Base-by-base conservation (phyloP, 1,284 basidiomycete genomes). In the Moesziomyces sp. region DNA sequence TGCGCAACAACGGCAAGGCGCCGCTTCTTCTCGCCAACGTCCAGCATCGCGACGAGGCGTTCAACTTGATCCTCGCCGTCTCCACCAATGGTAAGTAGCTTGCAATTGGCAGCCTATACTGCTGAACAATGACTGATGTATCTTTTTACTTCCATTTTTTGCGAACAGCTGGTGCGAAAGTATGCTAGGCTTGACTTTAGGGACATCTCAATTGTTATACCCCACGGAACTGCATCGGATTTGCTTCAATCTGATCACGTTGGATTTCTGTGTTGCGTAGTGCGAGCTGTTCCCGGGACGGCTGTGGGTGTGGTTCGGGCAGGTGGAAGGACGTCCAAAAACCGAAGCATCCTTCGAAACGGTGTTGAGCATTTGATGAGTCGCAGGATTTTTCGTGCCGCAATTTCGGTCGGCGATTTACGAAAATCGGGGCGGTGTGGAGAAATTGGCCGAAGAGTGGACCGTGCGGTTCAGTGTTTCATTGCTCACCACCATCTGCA, bases 41-140 rank as follows among this genome's bases (percentile, higher is more conserved):
- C 66, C 51, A 71, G 40, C 74, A 80, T 40, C 65, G 82, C n/a
- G 80, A 84, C 50, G 80, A 84, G 43, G 77, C 79, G 0, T 84
- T 84, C 54, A 84, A 84, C 34, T 58, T 84, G 42, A 66, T 83
- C 11, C 50, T 83, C 6, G 79, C 82, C 11, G 70, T 82, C 0
- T 75, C 78, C 4, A 71, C 78, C 3, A 70, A 79, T 49, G 54
- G 46, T 58, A 19, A 49, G 55, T 60, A 38, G 28, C n/a, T n/a
- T 24, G 3, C 21, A 19, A 21, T 10, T 19, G n/a, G 8, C n/a
- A 24, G 19, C 18, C 19, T 14, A 14, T 21, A 4, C 10, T n/a
- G 14, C 10, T 44, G 21, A 21, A 23, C 8, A 7, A 34, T 46
- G 1, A 24, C 45, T 46, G 23, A 26, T 24, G 9, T 21, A 5